Evolutionary conservation across 1,284 basidiomycete species (phyloP).

Genomic region (Ceraceosorus guamensis): DNA sequence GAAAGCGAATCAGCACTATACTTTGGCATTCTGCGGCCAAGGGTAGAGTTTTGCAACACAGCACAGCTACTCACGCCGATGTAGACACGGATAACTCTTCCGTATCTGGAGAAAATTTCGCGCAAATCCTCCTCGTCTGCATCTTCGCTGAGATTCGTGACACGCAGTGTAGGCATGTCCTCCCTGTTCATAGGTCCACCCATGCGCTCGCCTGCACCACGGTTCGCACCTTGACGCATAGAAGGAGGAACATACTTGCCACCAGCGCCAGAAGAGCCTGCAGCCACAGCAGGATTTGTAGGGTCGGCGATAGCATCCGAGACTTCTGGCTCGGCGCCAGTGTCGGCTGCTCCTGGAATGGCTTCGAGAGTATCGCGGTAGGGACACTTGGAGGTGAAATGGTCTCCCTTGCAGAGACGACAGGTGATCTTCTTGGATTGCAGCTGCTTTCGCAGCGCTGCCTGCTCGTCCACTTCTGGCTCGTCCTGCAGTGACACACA

Average conservation of each 20-base stretch:
- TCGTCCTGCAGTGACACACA: slow-evolving; percentile 52
- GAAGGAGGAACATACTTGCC: slow-evolving; percentile 92
- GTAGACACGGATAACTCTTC: slow-evolving; percentile 75
- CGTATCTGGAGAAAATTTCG: slow-evolving; percentile 65
- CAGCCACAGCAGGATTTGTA: slow-evolving; percentile 43
- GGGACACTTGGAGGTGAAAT: slow-evolving; percentile 97
- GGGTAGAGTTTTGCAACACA: too few relatives aligned
- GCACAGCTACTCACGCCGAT: slow-evolving; percentile 57
- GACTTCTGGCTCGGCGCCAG: slow-evolving; percentile 32
- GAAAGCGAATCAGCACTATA: too few relatives aligned
- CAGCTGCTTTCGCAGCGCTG: slow-evolving; percentile 64
- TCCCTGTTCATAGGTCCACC: slow-evolving; percentile 56
- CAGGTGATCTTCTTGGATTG: slow-evolving; percentile 77
- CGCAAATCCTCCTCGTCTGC: slow-evolving; percentile 90
- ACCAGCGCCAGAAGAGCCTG: slow-evolving; percentile 30
- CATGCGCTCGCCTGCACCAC: slow-evolving; percentile 72
- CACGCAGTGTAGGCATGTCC: slow-evolving; percentile 89
- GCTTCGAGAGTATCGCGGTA: slow-evolving; percentile 82
- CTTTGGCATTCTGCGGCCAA: too few relatives aligned
- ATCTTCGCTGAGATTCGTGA: slow-evolving; percentile 94
- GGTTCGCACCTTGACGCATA: slow-evolving; percentile 64
- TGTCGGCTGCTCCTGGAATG: slow-evolving; percentile 55
- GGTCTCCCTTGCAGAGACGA: slow-evolving; percentile 90
- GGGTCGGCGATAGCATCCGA: slow-evolving; percentile 45
- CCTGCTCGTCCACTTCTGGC: slow-evolving; percentile 64